phyloP scores from a whole-genome alignment of 306 rosid species.

The Sesbania bispinosa region DNA sequence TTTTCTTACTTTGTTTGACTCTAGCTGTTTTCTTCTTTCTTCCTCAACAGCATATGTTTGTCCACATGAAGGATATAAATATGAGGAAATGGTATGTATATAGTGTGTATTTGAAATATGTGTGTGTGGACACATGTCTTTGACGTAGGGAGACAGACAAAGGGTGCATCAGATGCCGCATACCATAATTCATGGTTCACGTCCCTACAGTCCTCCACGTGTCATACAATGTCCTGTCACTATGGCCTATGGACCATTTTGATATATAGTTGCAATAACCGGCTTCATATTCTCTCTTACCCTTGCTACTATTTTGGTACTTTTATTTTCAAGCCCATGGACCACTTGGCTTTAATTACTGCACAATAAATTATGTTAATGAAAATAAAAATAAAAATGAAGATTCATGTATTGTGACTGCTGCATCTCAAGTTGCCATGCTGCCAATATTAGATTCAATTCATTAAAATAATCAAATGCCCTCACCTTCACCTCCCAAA shows the following conservation, averaged over 20 bases:
- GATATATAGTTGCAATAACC: not conserved
- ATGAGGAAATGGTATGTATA: not conserved
- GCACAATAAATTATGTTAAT: not conserved
- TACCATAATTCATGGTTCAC: no score
- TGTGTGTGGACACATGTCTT: slow-evolving; percentile 5
- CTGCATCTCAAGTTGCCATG: not conserved
- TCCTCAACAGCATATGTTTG: not conserved
- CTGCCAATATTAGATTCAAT: not conserved
- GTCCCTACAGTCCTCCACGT: not conserved
- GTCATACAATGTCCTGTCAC: not conserved
- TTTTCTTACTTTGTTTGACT: not conserved
- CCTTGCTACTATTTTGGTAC: no score
- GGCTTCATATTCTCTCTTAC: not conserved
- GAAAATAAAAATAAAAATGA: not conserved
- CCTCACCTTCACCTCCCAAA: no score
- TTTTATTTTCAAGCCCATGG: not conserved
- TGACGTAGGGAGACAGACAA: not conserved
- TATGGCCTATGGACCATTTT: not conserved
- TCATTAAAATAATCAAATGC: not conserved
- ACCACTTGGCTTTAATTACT: not conserved
- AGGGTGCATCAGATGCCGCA: not conserved
- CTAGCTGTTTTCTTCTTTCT: not conserved
- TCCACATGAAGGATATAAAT: not conserved
- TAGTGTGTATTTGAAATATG: not conserved
- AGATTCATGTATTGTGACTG: not conserved